Base-by-base conservation (phyloP, 2,329 filamentous ascomycete genomes). In the Mycogone perniciosa region DNA sequence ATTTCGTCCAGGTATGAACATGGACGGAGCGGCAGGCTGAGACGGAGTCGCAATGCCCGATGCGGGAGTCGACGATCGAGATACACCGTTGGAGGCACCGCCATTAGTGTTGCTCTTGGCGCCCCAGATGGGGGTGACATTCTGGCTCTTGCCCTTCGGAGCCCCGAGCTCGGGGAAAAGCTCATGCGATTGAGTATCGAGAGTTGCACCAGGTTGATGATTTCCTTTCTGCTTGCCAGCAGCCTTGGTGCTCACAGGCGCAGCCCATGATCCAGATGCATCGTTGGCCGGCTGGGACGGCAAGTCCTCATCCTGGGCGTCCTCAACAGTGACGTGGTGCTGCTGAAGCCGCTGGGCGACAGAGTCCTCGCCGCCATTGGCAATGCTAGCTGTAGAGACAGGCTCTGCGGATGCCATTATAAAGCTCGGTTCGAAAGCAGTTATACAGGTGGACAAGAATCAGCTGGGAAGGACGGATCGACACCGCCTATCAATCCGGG, bases 181-280 rank as follows among this genome's bases (percentile, higher is more conserved):
- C 70, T 97, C 91, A 64, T 95, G 88, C 13, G 89, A 95, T 63
- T 88, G 80, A 20, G 89, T 91, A 68, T 97, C 89, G 55, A 96
- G 73, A 47, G 62, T 50, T 37, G 76, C 61, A 40, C 71, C 69
- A 31, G 69, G 55, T 41, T 33, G 76, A 68, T 50, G 80, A 76
- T 66, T 84, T 85, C 65, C 76, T 66, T 84, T 85, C 65, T 86
- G 82, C 74, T 88, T 89, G 48, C 80, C 82, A 41, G 81, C 80
- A 54, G 81, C 80, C 69, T 86, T 88, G 46, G 80, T 71, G 54
- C 81, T 81, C 60, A 77, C 66, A 26, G 76, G 68, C 48, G 72
- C 70, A 48, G 68, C 70, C 69, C 73, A 75, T 43, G 72, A 71
- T 50, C 76, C 70, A 47, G 73, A 71, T 57, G 67, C 67, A 47